Percentiles rank a stretch among this genome's conserved stretches.
These are phyloP conservation scores for Trapa bicornis DNA, from an alignment of 345 rosid genomes.

Conservation along the genomic window DNA sequence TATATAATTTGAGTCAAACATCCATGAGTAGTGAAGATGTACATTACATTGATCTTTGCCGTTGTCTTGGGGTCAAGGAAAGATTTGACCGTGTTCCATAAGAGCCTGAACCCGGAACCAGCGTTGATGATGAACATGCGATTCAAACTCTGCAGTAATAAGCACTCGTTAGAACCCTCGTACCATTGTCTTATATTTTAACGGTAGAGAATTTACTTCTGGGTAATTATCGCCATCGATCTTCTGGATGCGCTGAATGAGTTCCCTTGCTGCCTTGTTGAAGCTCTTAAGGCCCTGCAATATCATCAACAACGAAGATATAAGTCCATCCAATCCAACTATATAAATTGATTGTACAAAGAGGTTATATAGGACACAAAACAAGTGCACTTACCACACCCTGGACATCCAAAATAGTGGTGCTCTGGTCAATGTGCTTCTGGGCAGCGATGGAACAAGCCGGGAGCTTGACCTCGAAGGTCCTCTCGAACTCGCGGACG, in stretches of 20 bases:
- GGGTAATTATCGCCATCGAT: constrained; percentile 83
- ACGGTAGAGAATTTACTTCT: constrained; percentile 34
- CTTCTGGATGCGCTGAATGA: constrained; percentile 60
- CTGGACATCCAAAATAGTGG: constrained; percentile 82
- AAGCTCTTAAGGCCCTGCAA: constrained; percentile 75
- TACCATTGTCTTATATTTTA: neutral
- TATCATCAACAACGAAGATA: constrained; percentile 3
- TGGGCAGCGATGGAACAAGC: constrained; percentile 66
- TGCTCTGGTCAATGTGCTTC: constrained; percentile 77
- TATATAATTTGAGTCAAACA: neutral
- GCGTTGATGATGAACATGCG: constrained; percentile 96
- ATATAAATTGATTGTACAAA: no score
- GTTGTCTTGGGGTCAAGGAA: constrained; percentile 89
- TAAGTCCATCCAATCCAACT: no score
- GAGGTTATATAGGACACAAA: neutral
- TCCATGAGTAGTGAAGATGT: neutral
- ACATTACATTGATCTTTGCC: constrained; percentile 66
- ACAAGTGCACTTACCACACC: constrained; percentile 59
- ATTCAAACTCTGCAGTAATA: constrained; percentile 48
- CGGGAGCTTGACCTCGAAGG: constrained; percentile 62
- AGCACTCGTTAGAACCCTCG: constrained; percentile 4
- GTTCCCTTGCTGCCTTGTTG: constrained; percentile 74
- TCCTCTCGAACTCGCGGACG: constrained; percentile 74
- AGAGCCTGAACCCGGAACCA: constrained; percentile 79
- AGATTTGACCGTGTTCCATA: constrained; percentile 67